Evolutionary conservation across 495 filamentous ascomycete species (phyloP).

Genomic region (Mycothermus thermophilus): DNA sequence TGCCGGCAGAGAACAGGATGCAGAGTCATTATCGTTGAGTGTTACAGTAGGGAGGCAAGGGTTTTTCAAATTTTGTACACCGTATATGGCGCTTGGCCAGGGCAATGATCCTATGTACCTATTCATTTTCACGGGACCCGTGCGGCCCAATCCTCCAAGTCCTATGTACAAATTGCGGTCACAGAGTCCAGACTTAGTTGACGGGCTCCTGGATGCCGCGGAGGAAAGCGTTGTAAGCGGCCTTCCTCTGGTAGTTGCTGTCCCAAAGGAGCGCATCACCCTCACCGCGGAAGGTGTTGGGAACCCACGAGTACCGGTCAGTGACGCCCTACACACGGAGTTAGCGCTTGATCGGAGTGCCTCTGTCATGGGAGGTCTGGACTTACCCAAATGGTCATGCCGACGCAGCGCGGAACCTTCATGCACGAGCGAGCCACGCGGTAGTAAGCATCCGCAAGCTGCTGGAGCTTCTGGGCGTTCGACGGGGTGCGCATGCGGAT

Average conservation of each 20-base stretch:
- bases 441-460: conserved; percentile 2
- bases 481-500: conserved; percentile 37
- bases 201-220: conserved; percentile 4
- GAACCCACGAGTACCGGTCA: conserved; percentile 45
- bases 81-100: too few relatives aligned
- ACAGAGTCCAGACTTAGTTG: too few relatives aligned
- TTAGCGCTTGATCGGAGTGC: not conserved
- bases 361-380: not conserved
- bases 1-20: too few relatives aligned
- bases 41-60: too few relatives aligned
- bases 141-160: too few relatives aligned
- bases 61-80: too few relatives aligned
- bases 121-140: too few relatives aligned
- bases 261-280: conserved; percentile 40
- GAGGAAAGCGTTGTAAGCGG: conserved; percentile 32
- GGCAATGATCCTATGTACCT: too few relatives aligned
- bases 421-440: conserved; percentile 41
- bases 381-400: conserved; percentile 45
- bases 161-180: too few relatives aligned
- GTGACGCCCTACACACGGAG: conserved; percentile 29
- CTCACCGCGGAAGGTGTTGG: conserved; percentile 37
- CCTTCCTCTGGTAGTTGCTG: conserved; percentile 39
- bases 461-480: conserved; percentile 26
- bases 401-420: conserved; percentile 43
- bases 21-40: too few relatives aligned